Evolutionary conservation across 257 asterid species (phyloP).

Genomic region (Forsythia viridissima): DNA sequence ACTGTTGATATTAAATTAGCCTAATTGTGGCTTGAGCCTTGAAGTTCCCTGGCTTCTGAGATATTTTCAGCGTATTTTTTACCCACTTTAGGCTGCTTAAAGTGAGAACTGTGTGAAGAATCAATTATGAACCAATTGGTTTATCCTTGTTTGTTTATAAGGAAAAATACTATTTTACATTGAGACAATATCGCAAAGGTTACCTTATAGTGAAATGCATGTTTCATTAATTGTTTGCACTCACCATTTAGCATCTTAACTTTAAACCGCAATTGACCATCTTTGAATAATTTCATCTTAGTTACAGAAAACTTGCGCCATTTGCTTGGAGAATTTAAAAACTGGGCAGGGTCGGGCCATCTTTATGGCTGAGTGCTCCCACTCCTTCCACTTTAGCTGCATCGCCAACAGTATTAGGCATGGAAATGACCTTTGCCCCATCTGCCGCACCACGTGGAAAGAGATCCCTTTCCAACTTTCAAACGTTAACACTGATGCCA

Average conservation of each 20-base stretch:
- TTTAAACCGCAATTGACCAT: constrained; percentile 9
- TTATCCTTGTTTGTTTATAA: neutral
- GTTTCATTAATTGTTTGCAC: neutral
- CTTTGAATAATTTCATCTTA: neutral
- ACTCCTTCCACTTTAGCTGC: constrained; percentile 43
- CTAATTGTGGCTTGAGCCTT: too few relatives aligned
- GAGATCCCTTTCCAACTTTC: constrained; percentile 30
- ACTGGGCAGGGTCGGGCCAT: constrained; percentile 38
- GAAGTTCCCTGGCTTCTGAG: too few relatives aligned
- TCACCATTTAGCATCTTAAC: neutral
- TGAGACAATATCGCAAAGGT: neutral
- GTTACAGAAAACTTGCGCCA: constrained; percentile 36
- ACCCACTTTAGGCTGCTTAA: too few relatives aligned
- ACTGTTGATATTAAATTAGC: too few relatives aligned
- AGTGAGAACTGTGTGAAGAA: too few relatives aligned
- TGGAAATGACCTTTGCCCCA: constrained; percentile 38
- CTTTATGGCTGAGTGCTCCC: constrained; percentile 43
- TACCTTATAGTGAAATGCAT: neutral
- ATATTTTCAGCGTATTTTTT: too few relatives aligned
- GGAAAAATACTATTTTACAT: too few relatives aligned
- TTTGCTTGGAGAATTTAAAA: constrained; percentile 34
- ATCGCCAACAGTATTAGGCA: constrained; percentile 35
- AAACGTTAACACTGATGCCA: constrained; percentile 11
- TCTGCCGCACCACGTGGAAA: constrained; percentile 41
- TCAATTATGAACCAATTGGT: neutral